Evolutionary conservation across 2,329 filamentous ascomycete species (phyloP), one percentile per base, ranked within the genome.

Genomic region (Talaromyces pinophilus): DNA sequence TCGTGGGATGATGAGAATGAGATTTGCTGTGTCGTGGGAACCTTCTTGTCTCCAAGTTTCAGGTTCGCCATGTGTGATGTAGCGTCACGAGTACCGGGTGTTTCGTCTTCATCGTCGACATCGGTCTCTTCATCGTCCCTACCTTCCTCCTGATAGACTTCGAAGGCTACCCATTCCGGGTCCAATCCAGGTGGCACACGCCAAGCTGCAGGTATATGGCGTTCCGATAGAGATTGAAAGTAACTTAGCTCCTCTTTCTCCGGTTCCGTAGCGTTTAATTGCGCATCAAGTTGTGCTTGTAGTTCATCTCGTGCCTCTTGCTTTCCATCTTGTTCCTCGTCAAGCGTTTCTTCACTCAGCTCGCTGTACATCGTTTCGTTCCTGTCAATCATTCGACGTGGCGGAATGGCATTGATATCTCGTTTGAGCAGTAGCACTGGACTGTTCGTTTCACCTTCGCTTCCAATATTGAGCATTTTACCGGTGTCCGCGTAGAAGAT

Each of bases 401-500:
- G 88, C 0, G 87, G 85, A 11, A 86, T 79, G 17, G 90, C 88
- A 67, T 88, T 83, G 5, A 86, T 70, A 70, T 94, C 90, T 70
- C 92, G 82, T 75, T 93, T 93, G 50, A 95, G 76, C 0, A 95
- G 78, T 0, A 95, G 80, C 0, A 94, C 87, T 0, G 92, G 90
- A 67, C 88, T 92, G 72, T 90, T 92, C 2, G 85, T 85, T 70
- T 90, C 88, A 15, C 85, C 87, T 28, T 90, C 86, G 2, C 80
- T 84, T 15, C 89, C 89, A 64, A 97, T 93, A 68, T 96, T 96
- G 30, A 97, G 82, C 10, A 97, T 92, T 71, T 92, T 92, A 19
- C 93, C 93, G 0, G 92, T 96, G 70, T 96, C 92, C 0, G 93
- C 92, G 73, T 97, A 97, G 78, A 97, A 96, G 38, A 97, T 92